A percentile compares a stretch with the other conserved stretches of the same genome.
phyloP scores from a whole-genome alignment of 2,329 filamentous ascomycete species.

The Achaetomium macrosporum region DNA sequence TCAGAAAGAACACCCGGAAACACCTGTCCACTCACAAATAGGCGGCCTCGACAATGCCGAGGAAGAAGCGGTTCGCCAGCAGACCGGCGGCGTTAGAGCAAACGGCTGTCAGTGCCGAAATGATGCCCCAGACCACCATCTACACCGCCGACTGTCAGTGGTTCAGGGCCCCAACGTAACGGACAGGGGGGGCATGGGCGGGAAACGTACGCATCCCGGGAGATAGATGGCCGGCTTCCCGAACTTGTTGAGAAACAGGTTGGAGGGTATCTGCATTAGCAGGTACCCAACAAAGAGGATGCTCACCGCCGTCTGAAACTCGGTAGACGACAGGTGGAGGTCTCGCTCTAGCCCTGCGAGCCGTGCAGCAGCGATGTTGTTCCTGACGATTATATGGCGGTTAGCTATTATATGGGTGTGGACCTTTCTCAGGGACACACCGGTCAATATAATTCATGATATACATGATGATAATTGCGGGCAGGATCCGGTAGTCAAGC shows the following conservation, averaged over 20 bases:
- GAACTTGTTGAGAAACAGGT: conserved; percentile 47
- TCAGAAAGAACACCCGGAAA: no score
- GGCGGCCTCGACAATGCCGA: conserved; percentile 39
- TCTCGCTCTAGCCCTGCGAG: conserved; percentile 44
- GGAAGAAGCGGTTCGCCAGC: conserved; percentile 38
- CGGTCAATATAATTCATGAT: conserved; percentile 58
- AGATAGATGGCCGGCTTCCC: conserved; percentile 43
- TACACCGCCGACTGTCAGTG: conserved; percentile 14
- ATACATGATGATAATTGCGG: conserved; percentile 58
- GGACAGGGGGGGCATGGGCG: not conserved
- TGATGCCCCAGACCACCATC: conserved; percentile 46
- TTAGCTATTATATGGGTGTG: not conserved
- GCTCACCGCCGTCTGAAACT: conserved; percentile 40
- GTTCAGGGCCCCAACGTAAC: no score
- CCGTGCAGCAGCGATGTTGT: conserved; percentile 38
- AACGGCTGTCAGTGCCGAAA: conserved; percentile 37
- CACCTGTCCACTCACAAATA: conserved; percentile 25
- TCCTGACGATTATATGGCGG: conserved; percentile 21
- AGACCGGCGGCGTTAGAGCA: conserved; percentile 33
- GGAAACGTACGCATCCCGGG: conserved; percentile 36
- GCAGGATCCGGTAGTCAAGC: conserved; percentile 55
- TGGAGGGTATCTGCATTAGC: conserved; percentile 47
- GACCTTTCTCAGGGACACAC: conserved; percentile 15
- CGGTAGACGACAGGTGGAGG: conserved; percentile 32
- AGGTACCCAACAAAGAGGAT: conserved; percentile 49